Percentiles rank a stretch among this genome's conserved stretches.
phyloP scores from a whole-genome alignment of 257 asterid species.

The Petunia axillaris region DNA sequence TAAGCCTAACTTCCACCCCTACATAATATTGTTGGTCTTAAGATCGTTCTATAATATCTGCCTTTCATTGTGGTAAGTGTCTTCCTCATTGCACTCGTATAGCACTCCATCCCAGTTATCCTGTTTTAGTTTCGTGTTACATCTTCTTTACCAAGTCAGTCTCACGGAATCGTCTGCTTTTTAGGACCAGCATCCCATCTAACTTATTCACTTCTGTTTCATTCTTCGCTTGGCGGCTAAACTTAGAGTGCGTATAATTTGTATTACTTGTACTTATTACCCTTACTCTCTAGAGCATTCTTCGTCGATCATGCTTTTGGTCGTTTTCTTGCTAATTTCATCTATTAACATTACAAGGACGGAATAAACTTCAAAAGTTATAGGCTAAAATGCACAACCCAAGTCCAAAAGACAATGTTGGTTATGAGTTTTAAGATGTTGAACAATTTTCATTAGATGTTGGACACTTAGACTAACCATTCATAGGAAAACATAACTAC shows the following conservation, averaged over 20 bases:
- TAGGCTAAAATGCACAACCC: not conserved
- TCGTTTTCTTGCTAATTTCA: not conserved
- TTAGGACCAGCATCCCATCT: not conserved
- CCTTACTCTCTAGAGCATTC: not conserved
- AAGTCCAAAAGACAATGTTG: not conserved
- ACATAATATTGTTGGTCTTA: not conserved
- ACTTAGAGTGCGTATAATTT: not conserved
- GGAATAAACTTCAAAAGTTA: not conserved
- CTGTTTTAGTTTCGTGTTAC: not conserved
- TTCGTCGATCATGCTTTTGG: not conserved
- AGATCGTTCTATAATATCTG: not conserved
- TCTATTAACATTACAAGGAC: not conserved
- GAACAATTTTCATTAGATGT: too few species aligned
- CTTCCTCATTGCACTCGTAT: not conserved
- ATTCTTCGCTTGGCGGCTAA: not conserved
- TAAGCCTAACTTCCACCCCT: not conserved
- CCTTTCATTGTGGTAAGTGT: not conserved
- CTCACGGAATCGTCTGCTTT: not conserved
- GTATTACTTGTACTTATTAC: not conserved
- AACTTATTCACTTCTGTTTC: constrained; percentile 15
- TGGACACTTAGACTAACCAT: not conserved
- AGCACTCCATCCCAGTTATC: not conserved
- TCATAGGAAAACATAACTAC: not conserved
- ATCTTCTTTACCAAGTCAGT: not conserved
- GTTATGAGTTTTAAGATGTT: not conserved